Evolutionary conservation across 768 basidiomycete genomes (phyloP), one percentile per base, ranked within the genome.

Genomic region (Xerocomus brunneocitrinus): DNA sequence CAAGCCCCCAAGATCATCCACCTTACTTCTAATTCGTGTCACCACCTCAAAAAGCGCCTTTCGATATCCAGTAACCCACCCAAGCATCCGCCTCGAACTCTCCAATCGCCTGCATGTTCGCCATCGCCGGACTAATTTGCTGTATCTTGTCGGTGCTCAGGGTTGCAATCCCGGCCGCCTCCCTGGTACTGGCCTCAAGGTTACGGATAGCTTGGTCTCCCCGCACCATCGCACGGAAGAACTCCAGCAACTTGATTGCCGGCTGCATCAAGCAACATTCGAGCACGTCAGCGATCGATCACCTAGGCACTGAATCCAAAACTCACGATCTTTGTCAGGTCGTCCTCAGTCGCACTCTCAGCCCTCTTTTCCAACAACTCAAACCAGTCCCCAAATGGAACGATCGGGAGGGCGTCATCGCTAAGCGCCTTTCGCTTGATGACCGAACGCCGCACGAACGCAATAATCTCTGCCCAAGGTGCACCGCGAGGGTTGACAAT

Each of bases 401-500:
- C 60, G 44, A 74, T 52, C 1, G 67, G 65, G 2, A 76, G 60
- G 8, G 44, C 35, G 7, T 50, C 10, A 44, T 48, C 27, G 0
- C 34, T 46, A 0, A 58, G 49, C 24, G 8, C 34, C 40, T 56
- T 57, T 10, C 39, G 62, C 46, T 39, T 49, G 40, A 61, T 51
- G 50, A 61, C 53, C 7, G 61, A 42, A 4, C 52, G 50, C 28
- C 52, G 61, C 16, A 76, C 57, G 5, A 51, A 54, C 0, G 19
- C 35, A 5, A 77, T 69, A 35, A 74, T 54, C 1, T 56, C 45
- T 2, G 57, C 53, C 73, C 75, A 76, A 3, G 62, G 39, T 3
- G 67, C 54, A 4, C 72, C 67, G 6, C 62, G 54, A 8, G 78
- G 77, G 54, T 77, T 74, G 0, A 73, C 62, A 3, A 79, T 52